A percentile compares a stretch with the other conserved stretches of the same genome.
Conservation (phyloP, 176 grass and related monocot species). For the Luzula sylvatica region DNA sequence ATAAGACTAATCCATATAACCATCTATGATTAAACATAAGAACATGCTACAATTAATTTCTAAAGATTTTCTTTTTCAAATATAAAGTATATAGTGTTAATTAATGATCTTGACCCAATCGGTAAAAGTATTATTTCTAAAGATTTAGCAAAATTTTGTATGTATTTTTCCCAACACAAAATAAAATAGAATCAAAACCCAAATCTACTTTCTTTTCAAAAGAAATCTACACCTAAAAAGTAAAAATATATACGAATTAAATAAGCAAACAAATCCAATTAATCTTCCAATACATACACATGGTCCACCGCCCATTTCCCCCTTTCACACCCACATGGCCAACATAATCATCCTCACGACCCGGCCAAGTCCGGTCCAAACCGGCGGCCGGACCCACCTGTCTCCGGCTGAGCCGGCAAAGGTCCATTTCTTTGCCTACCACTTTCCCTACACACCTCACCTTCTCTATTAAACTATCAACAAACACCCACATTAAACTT, state of each 20-base stretch:
- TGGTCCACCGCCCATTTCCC: slow-evolving; percentile 17
- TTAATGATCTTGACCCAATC: too few species aligned
- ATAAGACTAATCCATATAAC: too few species aligned
- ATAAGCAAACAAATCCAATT: not conserved
- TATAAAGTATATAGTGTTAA: too few species aligned
- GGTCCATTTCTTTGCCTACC: slow-evolving; percentile 10
- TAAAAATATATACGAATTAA: not conserved
- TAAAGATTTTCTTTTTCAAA: too few species aligned
- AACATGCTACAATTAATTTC: too few species aligned
- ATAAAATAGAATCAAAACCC: not conserved
- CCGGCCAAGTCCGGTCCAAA: slow-evolving; percentile 21
- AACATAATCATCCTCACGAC: slow-evolving; percentile 17
- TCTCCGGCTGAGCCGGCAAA: not conserved
- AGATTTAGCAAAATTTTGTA: too few species aligned
- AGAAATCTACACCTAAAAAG: not conserved
- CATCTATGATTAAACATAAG: too few species aligned
- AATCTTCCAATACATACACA: slow-evolving; percentile 10
- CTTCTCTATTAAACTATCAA: slow-evolving; percentile 10
- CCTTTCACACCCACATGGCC: slow-evolving; percentile 19
- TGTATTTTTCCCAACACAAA: too few species aligned
- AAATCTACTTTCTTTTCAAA: not conserved
- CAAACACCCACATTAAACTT: not conserved
- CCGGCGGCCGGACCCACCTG: slow-evolving; percentile 1
- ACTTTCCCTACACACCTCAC: slow-evolving; percentile 14
- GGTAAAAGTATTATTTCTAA: too few species aligned